phyloP scores from a whole-genome alignment of 192 early-diverging fungal species.

The Coemansia sp. region DNA sequence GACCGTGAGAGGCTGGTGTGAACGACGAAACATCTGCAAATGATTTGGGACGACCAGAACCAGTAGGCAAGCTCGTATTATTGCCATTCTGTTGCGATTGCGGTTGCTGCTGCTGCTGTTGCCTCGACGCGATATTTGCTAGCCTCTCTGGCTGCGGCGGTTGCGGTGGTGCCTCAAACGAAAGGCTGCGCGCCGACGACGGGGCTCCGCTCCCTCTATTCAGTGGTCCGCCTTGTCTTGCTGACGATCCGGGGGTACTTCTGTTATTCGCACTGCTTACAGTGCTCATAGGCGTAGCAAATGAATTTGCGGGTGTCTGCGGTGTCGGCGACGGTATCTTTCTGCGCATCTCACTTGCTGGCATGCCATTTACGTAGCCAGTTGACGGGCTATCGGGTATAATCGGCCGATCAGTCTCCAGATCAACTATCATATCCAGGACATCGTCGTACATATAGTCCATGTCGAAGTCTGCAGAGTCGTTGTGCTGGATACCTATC shows the following conservation, averaged over 20 bases:
- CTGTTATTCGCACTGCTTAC: constrained; percentile 6
- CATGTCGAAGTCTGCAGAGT: constrained; percentile 44
- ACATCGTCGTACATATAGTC: constrained; percentile 34
- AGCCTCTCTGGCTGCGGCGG: constrained; percentile 2
- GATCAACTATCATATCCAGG: constrained; percentile 32
- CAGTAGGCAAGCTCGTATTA: neutral
- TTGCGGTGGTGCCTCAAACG: constrained; percentile 16
- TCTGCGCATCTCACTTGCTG: neutral
- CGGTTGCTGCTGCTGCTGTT: constrained; percentile 3
- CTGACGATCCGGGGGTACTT: neutral
- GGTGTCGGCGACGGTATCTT: neutral
- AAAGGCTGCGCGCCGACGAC: constrained; percentile 23
- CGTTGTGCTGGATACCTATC: constrained; percentile 10
- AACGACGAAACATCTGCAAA: constrained; percentile 43
- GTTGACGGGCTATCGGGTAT: constrained; percentile 37
- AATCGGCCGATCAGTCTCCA: constrained; percentile 44
- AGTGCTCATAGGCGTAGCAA: neutral
- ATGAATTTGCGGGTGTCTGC: neutral
- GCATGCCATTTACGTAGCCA: constrained; percentile 6
- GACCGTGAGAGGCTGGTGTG: constrained; percentile 20
- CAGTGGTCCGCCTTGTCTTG: neutral
- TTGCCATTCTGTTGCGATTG: neutral
- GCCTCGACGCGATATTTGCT: neutral
- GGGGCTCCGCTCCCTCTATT: neutral
- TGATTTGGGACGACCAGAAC: constrained; percentile 18